Conservation (phyloP, 2,329 filamentous ascomycete species). For the Calonectria montana region DNA sequence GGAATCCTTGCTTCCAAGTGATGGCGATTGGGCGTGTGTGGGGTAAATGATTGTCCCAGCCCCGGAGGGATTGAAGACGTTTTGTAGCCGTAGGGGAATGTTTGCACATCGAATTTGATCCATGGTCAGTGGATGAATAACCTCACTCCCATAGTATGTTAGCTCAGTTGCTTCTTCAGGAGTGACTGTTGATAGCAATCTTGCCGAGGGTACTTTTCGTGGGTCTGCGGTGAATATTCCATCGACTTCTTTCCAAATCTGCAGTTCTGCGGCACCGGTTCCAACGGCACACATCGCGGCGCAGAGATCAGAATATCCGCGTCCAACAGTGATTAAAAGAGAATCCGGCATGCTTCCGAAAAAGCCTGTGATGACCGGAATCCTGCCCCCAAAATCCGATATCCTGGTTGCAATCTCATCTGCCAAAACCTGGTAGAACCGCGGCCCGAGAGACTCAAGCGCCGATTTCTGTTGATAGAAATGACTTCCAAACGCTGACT, state of each 20-base stretch:
- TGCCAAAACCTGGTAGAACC: conserved; percentile 10
- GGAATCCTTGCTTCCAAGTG: not conserved
- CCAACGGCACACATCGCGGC: conserved; percentile 22
- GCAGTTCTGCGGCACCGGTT: conserved; percentile 6
- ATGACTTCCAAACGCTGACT: not conserved
- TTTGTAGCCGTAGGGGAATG: not conserved
- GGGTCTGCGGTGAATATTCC: conserved; percentile 23
- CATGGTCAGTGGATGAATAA: conserved; percentile 15
- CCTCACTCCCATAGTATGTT: conserved; percentile 16
- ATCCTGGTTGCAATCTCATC: conserved; percentile 7
- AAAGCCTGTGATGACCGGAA: conserved; percentile 17
- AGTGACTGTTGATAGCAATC: conserved; percentile 7
- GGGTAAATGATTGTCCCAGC: not conserved
- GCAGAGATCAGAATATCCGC: conserved; percentile 18
- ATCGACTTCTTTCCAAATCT: conserved; percentile 25
- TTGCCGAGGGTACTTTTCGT: conserved; percentile 9
- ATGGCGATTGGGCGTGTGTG: not conserved
- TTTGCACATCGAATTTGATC: not conserved
- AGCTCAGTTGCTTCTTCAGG: conserved; percentile 18
- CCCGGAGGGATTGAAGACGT: not conserved
- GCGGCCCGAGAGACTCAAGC: not conserved
- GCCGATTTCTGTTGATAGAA: not conserved
- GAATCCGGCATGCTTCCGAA: conserved; percentile 17
- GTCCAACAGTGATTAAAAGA: conserved; percentile 11
- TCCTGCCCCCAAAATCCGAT: not conserved